Conservation (phyloP, 129 eudicot species). For the Helianthus annuus region HanXRQr2.0-SUNRISE NC_035449.2:46416261-46416760, state of each 20-base stretch:
- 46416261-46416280: slow-evolving; percentile 30
- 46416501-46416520: too few relatives aligned
- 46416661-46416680: slow-evolving; percentile 31
- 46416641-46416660: slow-evolving; percentile 40
- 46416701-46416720: slow-evolving; percentile 43
- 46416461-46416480: slow-evolving; percentile 10
- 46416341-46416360: slow-evolving; percentile 6
- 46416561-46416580: too few relatives aligned
- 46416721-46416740: slow-evolving; percentile 32
- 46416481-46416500: slow-evolving; percentile 9
- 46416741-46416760: slow-evolving; percentile 39
- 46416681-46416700: slow-evolving; percentile 53
- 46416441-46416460: slow-evolving; percentile 16
- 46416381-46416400: slow-evolving; percentile 3
- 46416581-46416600: neutral
- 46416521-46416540: too few relatives aligned
- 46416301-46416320: slow-evolving; percentile 42
- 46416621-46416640: slow-evolving; percentile 39
- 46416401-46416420: slow-evolving; percentile 10
- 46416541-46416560: too few relatives aligned
- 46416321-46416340: slow-evolving; percentile 26
- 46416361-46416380: slow-evolving; percentile 13
- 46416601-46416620: slow-evolving; percentile 19
- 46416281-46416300: slow-evolving; percentile 35
- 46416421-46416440: slow-evolving; percentile 12